Percentiles rank a stretch among this genome's conserved stretches.
Conservation (phyloP, 169 alveolate genomes). For the Plasmodium berghei region DNA sequence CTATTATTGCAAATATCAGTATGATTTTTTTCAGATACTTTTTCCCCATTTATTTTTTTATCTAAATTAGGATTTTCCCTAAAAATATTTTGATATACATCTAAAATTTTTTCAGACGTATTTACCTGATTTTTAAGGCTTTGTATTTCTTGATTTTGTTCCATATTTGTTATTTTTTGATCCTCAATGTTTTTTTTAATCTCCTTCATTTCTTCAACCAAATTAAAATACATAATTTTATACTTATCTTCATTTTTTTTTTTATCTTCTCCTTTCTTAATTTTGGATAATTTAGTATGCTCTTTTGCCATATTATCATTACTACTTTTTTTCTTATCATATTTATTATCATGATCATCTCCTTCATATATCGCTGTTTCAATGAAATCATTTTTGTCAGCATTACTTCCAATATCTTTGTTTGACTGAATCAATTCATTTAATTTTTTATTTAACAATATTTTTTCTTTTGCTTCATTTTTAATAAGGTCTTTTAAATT, state of each 20-base stretch:
- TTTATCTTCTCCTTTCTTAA: background rate
- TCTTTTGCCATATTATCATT: background rate
- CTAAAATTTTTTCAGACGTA: constrained; percentile 66
- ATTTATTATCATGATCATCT: background rate
- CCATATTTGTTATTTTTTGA: constrained; percentile 53
- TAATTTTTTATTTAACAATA: constrained; percentile 31
- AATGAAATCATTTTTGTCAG: background rate
- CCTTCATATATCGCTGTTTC: background rate
- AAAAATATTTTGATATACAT: constrained; percentile 61
- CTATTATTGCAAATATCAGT: background rate
- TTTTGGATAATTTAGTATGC: background rate
- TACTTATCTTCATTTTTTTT: constrained; percentile 12
- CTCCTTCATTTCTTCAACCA: constrained; percentile 51
- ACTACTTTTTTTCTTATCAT: background rate
- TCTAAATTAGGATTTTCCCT: constrained; percentile 39
- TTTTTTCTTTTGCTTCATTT: constrained; percentile 60
- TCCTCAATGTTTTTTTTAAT: constrained; percentile 64
- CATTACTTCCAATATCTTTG: background rate
- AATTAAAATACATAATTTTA: constrained; percentile 26
- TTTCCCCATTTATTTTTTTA: constrained; percentile 3
- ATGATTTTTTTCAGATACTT: background rate
- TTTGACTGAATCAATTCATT: background rate
- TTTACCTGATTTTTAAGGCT: constrained; percentile 52
- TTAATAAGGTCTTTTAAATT: constrained; percentile 50
- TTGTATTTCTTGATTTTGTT: constrained; percentile 62